Evolutionary conservation across 768 basidiomycete genomes (phyloP), one percentile per base, ranked within the genome.

Genomic region (Boletus subcaerulescens): DNA sequence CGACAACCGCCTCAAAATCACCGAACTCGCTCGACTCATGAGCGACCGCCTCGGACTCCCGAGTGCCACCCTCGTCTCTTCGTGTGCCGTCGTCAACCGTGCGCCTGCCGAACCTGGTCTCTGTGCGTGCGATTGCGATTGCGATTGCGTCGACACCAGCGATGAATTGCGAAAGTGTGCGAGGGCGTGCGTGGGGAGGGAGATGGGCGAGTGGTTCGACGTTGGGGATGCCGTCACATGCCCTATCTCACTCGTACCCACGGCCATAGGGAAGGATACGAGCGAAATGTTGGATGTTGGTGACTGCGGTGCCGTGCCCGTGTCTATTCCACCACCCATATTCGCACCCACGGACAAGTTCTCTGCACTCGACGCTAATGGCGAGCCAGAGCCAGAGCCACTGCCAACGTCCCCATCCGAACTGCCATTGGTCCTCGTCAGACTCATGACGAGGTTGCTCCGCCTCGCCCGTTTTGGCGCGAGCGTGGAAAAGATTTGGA

Each of bases 361-460:
- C 1, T 36, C 35, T 15, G 15, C 13, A 3, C 35, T 36, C 35
- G 35, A 36, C 26, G 26, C 9, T 1, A 8, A 26, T 36, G 13
- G 35, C 18, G 39, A 48, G 14, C 15, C 36, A 5, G 36, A 24
- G n/a, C n/a, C n/a, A n/a, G n/a, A 29, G 3, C 15, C 17, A 20
- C 50, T 51, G 3, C 17, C 33, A 4, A 32, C 11, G 2, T n/a
- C 45, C 13, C 17, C n/a, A 3, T 55, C 48, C 22, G 52, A 56
- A 17, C 47, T 45, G 1, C 41, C 50, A 14, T 60, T 55, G 3
- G 68, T 54, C 0, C 40, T 55, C 0, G 60, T 57, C 14, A 63
- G 41, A n/a, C 65, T 63, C 62, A 65, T 65, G 12, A 65, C 59
- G n/a, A 71, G 67, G 17, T 69, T 65, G 10, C 61, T 67, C 13